Evolutionary conservation across 2,329 filamentous ascomycete species (phyloP).

Genomic region (Neoascochyta sp.): DNA sequence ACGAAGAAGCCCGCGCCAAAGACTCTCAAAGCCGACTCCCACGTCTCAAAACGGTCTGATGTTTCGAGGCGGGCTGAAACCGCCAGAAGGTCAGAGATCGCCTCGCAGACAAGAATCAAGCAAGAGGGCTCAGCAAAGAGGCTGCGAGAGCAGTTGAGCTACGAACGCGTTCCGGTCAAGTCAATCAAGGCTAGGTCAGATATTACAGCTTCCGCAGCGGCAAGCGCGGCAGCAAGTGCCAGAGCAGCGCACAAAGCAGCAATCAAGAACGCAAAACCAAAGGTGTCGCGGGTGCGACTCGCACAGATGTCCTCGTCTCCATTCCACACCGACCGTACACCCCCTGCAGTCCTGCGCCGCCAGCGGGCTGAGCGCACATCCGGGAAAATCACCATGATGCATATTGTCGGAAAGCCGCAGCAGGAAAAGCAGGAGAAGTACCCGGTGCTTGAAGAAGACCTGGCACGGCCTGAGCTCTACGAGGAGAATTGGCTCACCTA

Average conservation of each 20-base stretch:
- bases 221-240: constrained; percentile 19
- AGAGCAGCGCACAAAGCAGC: constrained; percentile 15
- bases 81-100: constrained; percentile 11
- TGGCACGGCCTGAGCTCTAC: constrained; percentile 56
- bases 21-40: constrained; percentile 28
- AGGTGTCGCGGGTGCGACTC: constrained; percentile 16
- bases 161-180: constrained; percentile 34
- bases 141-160: constrained; percentile 27
- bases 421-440: constrained; percentile 40
- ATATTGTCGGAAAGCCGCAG: constrained; percentile 29
- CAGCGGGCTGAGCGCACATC: constrained; percentile 20
- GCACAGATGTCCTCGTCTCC: constrained; percentile 33
- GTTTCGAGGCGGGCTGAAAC: constrained; percentile 9
- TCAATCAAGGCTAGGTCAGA: constrained; percentile 30
- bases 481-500: constrained; percentile 61
- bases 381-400: constrained; percentile 33
- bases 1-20: constrained; percentile 21
- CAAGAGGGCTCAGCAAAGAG: constrained; percentile 34
- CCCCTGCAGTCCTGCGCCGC: constrained; percentile 33
- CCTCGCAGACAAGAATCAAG: constrained; percentile 18
- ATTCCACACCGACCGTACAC: constrained; percentile 36
- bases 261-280: constrained; percentile 26
- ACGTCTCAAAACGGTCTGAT: constrained; percentile 18
- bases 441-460: constrained; percentile 53
- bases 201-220: constrained; percentile 25